A percentile compares a stretch with the other conserved stretches of the same genome.
Evolutionary conservation across 352 stramenopile species (phyloP).

Genomic region (Stephanocyclus meneghinianus): DNA sequence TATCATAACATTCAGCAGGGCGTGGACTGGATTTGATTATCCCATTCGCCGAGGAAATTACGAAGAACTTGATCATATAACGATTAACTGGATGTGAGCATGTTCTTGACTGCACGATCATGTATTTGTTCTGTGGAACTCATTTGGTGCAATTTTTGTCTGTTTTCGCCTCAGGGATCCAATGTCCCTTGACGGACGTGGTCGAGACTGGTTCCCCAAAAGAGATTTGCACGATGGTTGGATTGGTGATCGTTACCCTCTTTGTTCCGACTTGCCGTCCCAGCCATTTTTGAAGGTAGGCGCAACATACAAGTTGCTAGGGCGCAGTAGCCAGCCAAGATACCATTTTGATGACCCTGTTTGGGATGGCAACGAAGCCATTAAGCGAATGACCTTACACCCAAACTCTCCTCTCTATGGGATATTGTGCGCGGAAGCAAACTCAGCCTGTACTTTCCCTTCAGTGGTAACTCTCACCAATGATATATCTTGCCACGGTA

Average conservation of each 20-base stretch:
- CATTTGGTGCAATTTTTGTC: background rate
- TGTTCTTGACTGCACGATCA: background rate
- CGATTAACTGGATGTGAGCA: conserved; percentile 23
- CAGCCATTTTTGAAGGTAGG: conserved; percentile 49
- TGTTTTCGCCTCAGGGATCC: conserved; percentile 13
- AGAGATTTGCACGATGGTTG: conserved; percentile 46
- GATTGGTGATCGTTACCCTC: conserved; percentile 58
- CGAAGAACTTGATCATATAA: conserved; percentile 27
- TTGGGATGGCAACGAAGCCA: conserved; percentile 26
- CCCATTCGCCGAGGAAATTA: conserved; percentile 39
- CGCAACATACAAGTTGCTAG: conserved; percentile 60
- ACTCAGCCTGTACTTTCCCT: conserved; percentile 40
- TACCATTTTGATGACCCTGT: conserved; percentile 29
- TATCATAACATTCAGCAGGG: conserved; percentile 68
- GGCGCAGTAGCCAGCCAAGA: conserved; percentile 24
- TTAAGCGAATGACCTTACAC: conserved; percentile 27
- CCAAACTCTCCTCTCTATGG: conserved; percentile 30
- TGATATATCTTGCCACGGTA: conserved; percentile 38
- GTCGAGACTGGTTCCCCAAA: conserved; percentile 70
- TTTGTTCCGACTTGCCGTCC: conserved; percentile 57
- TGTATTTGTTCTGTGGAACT: background rate
- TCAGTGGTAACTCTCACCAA: conserved; percentile 21
- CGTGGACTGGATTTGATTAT: conserved; percentile 70
- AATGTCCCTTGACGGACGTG: conserved; percentile 36
- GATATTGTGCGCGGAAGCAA: conserved; percentile 26